Evolutionary conservation across 495 filamentous ascomycete genomes (phyloP).

Genomic region (Entonaema liquescens): DNA sequence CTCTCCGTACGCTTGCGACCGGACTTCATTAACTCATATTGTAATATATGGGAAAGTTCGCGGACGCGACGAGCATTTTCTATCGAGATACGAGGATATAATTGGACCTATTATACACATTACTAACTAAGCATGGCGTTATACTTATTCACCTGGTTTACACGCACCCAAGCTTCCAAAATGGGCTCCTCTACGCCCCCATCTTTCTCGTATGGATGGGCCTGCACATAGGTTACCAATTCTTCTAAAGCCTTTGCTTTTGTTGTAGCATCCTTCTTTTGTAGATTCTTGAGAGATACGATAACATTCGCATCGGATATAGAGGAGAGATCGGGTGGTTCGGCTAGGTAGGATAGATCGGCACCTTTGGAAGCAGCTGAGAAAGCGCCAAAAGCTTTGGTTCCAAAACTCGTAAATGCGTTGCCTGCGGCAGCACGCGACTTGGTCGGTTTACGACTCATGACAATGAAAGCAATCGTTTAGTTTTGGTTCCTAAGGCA

Average conservation of each 20-base stretch:
- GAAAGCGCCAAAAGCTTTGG: slow-evolving; percentile 58
- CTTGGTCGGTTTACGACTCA: slow-evolving; percentile 46
- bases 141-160: slow-evolving; percentile 24
- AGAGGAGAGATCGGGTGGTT: slow-evolving; percentile 80
- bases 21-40: slow-evolving; percentile 74
- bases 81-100: slow-evolving; percentile 88
- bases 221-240: slow-evolving; percentile 68
- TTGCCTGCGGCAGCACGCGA: slow-evolving; percentile 43
- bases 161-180: slow-evolving; percentile 86
- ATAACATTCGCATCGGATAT: slow-evolving; percentile 82
- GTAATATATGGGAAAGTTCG: slow-evolving; percentile 78
- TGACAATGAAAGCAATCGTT: slow-evolving; percentile 16
- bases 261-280: slow-evolving; percentile 92
- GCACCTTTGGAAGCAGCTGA: slow-evolving; percentile 50
- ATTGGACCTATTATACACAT: slow-evolving; percentile 68
- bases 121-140: slow-evolving; percentile 39
- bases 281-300: slow-evolving; percentile 89
- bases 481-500: neutral
- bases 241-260: slow-evolving; percentile 94
- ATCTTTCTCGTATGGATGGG: slow-evolving; percentile 53
- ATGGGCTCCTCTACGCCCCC: slow-evolving; percentile 76
- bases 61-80: slow-evolving; percentile 88
- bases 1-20: slow-evolving; percentile 82
- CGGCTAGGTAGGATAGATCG: slow-evolving; percentile 80
- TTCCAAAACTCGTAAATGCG: slow-evolving; percentile 38